Evolutionary conservation across 371 early-diverging fungal species (phyloP).

Genomic region (Mucor circinelloides): DNA sequence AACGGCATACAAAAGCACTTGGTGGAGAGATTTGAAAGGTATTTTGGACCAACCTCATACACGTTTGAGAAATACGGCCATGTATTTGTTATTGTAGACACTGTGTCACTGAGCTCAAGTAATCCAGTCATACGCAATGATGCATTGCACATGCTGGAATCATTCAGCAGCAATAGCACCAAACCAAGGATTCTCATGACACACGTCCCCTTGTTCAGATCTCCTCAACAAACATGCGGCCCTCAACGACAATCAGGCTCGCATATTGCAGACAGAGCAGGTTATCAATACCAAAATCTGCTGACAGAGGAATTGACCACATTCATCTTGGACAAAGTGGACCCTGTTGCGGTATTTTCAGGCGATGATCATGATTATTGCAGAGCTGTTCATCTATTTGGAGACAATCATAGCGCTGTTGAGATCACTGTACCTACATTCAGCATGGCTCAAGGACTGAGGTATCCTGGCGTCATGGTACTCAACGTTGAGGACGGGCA

Average conservation of each 20-base stretch:
- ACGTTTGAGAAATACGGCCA: constrained; percentile 58
- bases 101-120: constrained; percentile 67
- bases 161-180: background rate
- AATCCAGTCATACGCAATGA: constrained; percentile 44
- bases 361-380: constrained; percentile 97
- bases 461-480: constrained; percentile 48
- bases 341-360: constrained; percentile 76
- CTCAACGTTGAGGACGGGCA: constrained; percentile 18
- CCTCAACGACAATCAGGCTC: constrained; percentile 51
- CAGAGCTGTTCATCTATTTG: constrained; percentile 31
- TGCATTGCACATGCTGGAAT: constrained; percentile 42
- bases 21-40: constrained; percentile 54
- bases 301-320: constrained; percentile 55
- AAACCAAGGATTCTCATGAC: constrained; percentile 69
- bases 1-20: constrained; percentile 58
- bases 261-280: constrained; percentile 54
- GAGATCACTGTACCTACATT: constrained; percentile 59
- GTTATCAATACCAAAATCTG: constrained; percentile 89
- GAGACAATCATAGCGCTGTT: background rate
- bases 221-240: constrained; percentile 70
- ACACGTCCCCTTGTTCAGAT: constrained; percentile 82
- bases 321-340: constrained; percentile 59
- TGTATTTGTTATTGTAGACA: constrained; percentile 76
- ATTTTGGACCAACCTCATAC: constrained; percentile 75
- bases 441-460: constrained; percentile 61